A percentile compares a stretch with the other conserved stretches of the same genome.
phyloP scores from a whole-genome alignment of 345 rosid species.

The Acer saccharum region DNA sequence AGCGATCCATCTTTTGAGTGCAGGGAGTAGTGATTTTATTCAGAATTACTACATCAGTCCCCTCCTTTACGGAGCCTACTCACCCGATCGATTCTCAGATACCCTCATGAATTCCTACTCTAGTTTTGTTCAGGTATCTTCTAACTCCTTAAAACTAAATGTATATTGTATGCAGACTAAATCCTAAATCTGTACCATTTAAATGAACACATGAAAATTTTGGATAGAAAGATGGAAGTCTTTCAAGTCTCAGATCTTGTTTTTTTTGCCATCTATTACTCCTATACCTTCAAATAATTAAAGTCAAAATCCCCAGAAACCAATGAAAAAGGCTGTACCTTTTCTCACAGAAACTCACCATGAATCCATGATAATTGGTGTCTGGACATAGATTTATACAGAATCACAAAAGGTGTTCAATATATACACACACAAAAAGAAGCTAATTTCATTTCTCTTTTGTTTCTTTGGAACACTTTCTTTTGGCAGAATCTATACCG shows the following conservation, averaged over 20 bases:
- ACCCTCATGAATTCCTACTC: slow-evolving; percentile 68
- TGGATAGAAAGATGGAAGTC: too few species aligned
- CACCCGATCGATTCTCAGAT: slow-evolving; percentile 65
- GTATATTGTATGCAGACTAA: too few species aligned
- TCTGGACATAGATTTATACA: neutral
- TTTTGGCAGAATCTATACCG: slow-evolving; percentile 66
- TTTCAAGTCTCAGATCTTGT: neutral
- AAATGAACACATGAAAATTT: neutral
- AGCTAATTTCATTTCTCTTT: neutral
- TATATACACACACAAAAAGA: neutral
- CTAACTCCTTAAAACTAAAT: neutral
- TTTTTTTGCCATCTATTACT: neutral
- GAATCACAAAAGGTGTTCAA: neutral
- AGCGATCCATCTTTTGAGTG: slow-evolving; percentile 77
- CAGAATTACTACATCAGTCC: slow-evolving; percentile 89
- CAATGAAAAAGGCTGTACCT: too few species aligned
- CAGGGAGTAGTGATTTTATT: slow-evolving; percentile 88
- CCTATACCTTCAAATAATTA: too few species aligned
- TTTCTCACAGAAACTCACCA: too few species aligned
- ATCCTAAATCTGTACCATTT: neutral
- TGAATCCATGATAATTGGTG: too few species aligned
- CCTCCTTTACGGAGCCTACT: slow-evolving; percentile 46
- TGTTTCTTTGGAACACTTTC: slow-evolving; percentile 24
- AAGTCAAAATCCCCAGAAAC: too few species aligned
- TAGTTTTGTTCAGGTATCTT: slow-evolving; percentile 70